Evolutionary conservation across 805 yeast genomes (phyloP), one percentile per base, ranked within the genome.

Genomic region (Candida insectorum): DNA sequence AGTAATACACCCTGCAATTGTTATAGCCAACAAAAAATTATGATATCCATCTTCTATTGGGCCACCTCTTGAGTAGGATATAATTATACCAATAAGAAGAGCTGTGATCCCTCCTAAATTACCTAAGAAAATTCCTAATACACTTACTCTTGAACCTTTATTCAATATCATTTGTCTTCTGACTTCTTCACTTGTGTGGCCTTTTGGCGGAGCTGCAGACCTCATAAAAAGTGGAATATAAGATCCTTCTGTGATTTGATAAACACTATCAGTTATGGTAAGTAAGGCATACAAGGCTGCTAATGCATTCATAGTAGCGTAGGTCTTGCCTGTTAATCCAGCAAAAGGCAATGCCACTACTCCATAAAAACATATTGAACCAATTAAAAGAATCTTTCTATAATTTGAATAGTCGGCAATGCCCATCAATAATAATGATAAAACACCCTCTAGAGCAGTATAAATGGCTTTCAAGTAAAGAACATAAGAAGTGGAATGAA

Each of bases 161-260:
- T 45, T 49, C 36, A 62, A 43, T 4, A 60, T 46, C 24, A 43
- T 38, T 2, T 41, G 30, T 6, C 53, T 40, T 36, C 62, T 44
- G 0, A 47, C 43, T 4, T 54, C 52, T 36, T 60, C 63, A 6
- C 41, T 36, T 4, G 28, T 37, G 5, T 36, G 26, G 12, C 44
- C 44, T 12, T 34, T 31, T 3, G 43, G 35, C 7, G 43, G 24
- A 4, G 43, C 51, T 2, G 61, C 60, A 20, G 23, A 8, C 30
- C 64, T 49, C 70, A 65, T 63, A 34, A 65, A 60, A 14, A 56
- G 30, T 2, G 71, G 71, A 24, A 65, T 60, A 33, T 62, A 65
- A 1, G 69, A 58, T 1, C 61, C 69, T 36, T 63, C 69, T 14
- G 62, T 27, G 11, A 62, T 59, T 38, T 65, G 65, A 34, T 63